Evolutionary conservation across 805 yeast species (phyloP).

Genomic region (Barnettozyma salicaria): DNA sequence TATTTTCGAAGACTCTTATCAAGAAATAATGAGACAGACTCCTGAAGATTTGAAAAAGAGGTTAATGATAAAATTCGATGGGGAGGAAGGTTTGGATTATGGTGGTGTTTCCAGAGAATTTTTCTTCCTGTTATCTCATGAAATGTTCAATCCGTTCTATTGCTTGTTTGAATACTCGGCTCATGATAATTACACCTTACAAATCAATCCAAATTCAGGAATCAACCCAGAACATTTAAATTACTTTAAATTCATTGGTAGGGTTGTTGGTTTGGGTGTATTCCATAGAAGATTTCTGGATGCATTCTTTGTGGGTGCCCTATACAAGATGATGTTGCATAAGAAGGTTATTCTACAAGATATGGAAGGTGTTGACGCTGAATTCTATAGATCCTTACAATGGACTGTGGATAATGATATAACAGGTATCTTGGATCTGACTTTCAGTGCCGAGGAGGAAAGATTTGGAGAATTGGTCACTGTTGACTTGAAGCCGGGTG

Average conservation of each 20-base stretch:
- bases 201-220: slow-evolving; percentile 95
- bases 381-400: slow-evolving; percentile 86
- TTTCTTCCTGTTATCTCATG: slow-evolving; percentile 93
- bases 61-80: slow-evolving; percentile 96
- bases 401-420: slow-evolving; percentile 97
- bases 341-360: slow-evolving; percentile 94
- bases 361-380: slow-evolving; percentile 98
- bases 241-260: slow-evolving; percentile 96
- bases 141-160: slow-evolving; percentile 97
- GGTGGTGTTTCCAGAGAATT: slow-evolving; percentile 99
- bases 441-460: slow-evolving; percentile 88
- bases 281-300: slow-evolving; percentile 97
- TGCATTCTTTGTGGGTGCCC: slow-evolving; percentile 97
- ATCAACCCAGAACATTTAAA: slow-evolving; percentile 97
- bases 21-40: slow-evolving; percentile 97
- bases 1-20: slow-evolving; percentile 95
- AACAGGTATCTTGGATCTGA: slow-evolving; percentile 77
- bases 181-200: slow-evolving; percentile 95
- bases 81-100: slow-evolving; percentile 98
- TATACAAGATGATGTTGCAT: slow-evolving; percentile 94
- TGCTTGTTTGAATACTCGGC: slow-evolving; percentile 97
- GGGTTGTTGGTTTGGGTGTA: slow-evolving; percentile 96
- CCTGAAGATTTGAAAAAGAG: slow-evolving; percentile 98
- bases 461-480: slow-evolving; percentile 89
- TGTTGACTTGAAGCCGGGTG: slow-evolving; percentile 85